Base-by-base conservation (phyloP, 1,284 basidiomycete genomes). In the Laetiporus sulphureus region DNA sequence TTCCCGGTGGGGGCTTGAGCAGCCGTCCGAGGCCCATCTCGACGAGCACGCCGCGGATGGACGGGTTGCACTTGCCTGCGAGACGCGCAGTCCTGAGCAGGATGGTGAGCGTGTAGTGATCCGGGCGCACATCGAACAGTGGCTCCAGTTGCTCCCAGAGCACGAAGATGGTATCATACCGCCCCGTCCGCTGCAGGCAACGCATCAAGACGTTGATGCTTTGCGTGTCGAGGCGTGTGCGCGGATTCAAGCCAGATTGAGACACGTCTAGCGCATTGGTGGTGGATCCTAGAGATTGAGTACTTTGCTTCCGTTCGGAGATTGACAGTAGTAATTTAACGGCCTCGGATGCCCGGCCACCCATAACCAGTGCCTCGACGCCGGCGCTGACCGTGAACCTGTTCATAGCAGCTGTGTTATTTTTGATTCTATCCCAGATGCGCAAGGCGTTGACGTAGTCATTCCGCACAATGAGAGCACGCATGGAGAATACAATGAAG, bases 121-220 rank as follows among this genome's bases (percentile, higher is more conserved):
- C 73, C 0, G 80, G 82, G 1, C 60, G 52, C 1, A 80, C 64
- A 6, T 62, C 67, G 56, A 81, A 89, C 3, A 83, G 52, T 0
- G 56, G 44, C 1, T 64, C 61, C 61, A 84, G 71, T 13, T 72
- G 54, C 16, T 78, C 75, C 77, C 80, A 89, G 5, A 88, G 50
- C 32, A 63, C 63, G 54, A 81, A 82, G 2, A 80, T 69, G 2
- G 71, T 58, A 49, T 82, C 79, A 0, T 79, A 80, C 3, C 79
- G 70, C 12, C 66, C 64, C 13, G 66, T 63, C 18, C 67, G 68
- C 20, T 66, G 66, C n/a, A 78, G 61, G 3, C 68, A 54, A 5
- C 65, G 59, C 63, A 88, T 69, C 51, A 81, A 72, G 15, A 66
- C 59, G 51, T 82, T 83, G 38, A 83, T 55, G 0, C 67, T 60